Base-by-base conservation (phyloP, 1,284 basidiomycete species). In the Ganoderma boninense region DNA sequence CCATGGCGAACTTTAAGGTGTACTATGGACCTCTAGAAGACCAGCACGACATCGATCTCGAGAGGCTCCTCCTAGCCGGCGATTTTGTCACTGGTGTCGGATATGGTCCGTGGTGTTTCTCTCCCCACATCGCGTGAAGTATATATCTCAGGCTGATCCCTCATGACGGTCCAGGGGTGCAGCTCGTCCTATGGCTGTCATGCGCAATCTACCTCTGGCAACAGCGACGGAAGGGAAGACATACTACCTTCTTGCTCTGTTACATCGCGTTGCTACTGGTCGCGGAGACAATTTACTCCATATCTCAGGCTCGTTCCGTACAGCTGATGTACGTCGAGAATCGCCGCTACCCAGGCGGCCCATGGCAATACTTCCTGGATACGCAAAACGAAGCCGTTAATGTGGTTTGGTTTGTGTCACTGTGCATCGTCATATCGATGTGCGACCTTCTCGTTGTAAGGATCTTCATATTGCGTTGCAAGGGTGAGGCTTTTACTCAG, bases 321-420 rank as follows among this genome's bases (percentile, higher is more conserved):
- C 82, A 85, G 70, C 74, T 81, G 20, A 78, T 82, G 2, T 86
- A 84, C 64, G 77, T 85, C 66, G 83, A 84, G 72, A 83, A 85
- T 69, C 79, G 84, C 32, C 82, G 84, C 62, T 85, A 82, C 66
- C 83, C 84, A n/a, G 74, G 76, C 23, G 79, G 79, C 13, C 79
- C 78, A 6, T 84, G 82, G 82, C 68, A 69, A 26, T 86, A 82
- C 73, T 84, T 84, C 73, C 72, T 84, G 26, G 79, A 74, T 80
- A 71, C 72, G 14, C 74, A 75, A 54, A 71, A 79, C 38, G 76
- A 81, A 16, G 71, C 83, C 0, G 78, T 84, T 62, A 83, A 84
- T 52, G 81, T 84, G 16, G 76, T 83, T 60, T 84, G 82, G 71
- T 80, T 80, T 65, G 82, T 82, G 2, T 81, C 80, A 0, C 75